A percentile compares a stretch with the other conserved stretches of the same genome.
phyloP scores from a whole-genome alignment of 164 flowering plant species.

The Akebia trifoliata region DNA sequence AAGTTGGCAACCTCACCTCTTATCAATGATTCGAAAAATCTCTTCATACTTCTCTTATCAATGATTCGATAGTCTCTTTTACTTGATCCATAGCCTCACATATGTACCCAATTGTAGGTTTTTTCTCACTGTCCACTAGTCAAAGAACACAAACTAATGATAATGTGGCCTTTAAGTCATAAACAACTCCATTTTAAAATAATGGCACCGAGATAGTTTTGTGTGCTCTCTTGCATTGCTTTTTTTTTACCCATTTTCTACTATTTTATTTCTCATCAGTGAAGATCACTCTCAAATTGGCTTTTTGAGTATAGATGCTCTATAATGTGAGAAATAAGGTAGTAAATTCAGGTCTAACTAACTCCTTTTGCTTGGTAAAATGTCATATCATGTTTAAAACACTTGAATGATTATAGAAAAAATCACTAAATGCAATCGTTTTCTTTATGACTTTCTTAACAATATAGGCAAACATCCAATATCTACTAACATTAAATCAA shows the following conservation, averaged over 20 bases:
- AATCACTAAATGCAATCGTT: conserved; percentile 1
- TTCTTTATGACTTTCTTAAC: background rate
- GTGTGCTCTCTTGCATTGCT: background rate
- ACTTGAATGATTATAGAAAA: background rate
- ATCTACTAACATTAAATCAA: conserved; percentile 10
- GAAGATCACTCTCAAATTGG: background rate
- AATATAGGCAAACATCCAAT: background rate
- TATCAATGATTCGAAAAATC: background rate
- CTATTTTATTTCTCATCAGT: background rate
- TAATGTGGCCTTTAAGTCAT: conserved; percentile 1
- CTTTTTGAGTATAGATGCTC: background rate
- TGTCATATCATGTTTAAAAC: conserved; percentile 7
- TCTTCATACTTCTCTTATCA: background rate
- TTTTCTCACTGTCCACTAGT: conserved; percentile 20
- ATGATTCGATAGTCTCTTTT: conserved; percentile 11
- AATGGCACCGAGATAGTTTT: background rate
- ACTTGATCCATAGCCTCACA: conserved; percentile 20
- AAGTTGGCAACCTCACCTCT: background rate
- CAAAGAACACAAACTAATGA: conserved; percentile 14
- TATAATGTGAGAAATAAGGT: background rate
- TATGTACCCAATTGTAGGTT: conserved; percentile 17
- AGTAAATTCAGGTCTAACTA: background rate
- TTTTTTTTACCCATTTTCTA: background rate
- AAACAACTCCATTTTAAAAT: conserved; percentile 8
- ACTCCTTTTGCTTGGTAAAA: background rate